Base-by-base conservation (phyloP, 2,329 filamentous ascomycete genomes). In the Beauveria bassiana region DNA sequence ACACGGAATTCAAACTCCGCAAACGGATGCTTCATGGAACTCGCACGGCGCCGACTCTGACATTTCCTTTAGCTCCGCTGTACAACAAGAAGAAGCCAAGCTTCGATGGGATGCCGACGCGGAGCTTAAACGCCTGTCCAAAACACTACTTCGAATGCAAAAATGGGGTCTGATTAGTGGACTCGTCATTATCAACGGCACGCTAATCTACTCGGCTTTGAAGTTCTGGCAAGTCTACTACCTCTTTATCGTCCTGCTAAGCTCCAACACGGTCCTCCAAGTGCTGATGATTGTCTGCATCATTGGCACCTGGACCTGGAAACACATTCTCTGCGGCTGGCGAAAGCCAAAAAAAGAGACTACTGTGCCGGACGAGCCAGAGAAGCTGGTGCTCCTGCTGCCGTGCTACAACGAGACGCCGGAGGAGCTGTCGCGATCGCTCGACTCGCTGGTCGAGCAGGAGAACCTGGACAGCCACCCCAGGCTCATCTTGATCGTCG, bases 321-420 rank as follows among this genome's bases (percentile, higher is more conserved):
- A 72, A 9, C 68, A 66, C 10, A 56, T 71, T 0, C 59, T 74
- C 20, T 72, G 72, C 55, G 70, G 68, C 3, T 74, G 66, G 49
- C 65, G 66, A 59, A 64, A 64, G n/a, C 66, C 65, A 22, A 22
- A 22, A 16, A 72, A 73, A 57, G 72, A 73, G 16, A 65, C 69
- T 5, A 65, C 69, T 5, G 49, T 69, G 0, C 76, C 76, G 0
- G 73, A 76, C 54, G 67, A 70, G 34, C 75, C 73, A 0, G 78
- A 81, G 65, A 72, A 72, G 54, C 72, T 80, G 70, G 77, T 80
- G 2, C 65, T 79, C 34, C 67, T 80, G 38, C 69, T 81, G 5
- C 78, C 78, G 1, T 81, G 79, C 68, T 81, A 81, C 68, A 81
- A 80, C 64, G 78, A 81, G 65, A 79, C 76, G 0, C 66, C 69